phyloP scores from a whole-genome alignment of 116 monocot species.

The Posidonia oceanica region DNA sequence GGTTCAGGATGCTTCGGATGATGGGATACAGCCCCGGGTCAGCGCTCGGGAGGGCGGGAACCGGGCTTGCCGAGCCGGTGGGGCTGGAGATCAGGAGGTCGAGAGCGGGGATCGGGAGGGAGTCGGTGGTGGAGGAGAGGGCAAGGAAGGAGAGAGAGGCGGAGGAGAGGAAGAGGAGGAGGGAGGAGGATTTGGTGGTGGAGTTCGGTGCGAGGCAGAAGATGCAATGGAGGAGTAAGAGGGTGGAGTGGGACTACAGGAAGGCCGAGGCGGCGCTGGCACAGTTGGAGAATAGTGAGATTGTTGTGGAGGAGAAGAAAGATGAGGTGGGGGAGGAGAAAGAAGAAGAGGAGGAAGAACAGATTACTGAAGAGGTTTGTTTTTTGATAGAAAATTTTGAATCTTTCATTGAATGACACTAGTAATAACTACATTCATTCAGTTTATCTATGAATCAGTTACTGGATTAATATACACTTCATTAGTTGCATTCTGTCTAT shows the following conservation, averaged over 20 bases:
- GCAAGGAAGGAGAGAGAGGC: constrained; percentile 25
- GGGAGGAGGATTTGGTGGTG: constrained; percentile 18
- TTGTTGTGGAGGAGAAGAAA: constrained; percentile 16
- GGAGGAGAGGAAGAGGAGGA: constrained; percentile 16
- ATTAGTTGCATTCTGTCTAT: no score
- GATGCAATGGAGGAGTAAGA: constrained; percentile 40
- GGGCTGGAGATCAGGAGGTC: constrained; percentile 52
- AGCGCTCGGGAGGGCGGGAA: constrained; percentile 30
- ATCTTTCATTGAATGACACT: no score
- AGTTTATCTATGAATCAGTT: no score
- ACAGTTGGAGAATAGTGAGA: constrained; percentile 51
- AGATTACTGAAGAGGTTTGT: constrained; percentile 51
- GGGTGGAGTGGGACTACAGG: constrained; percentile 25
- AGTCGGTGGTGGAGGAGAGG: constrained; percentile 15
- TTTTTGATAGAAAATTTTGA: not conserved
- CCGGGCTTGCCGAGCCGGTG: constrained; percentile 33
- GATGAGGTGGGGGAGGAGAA: constrained; percentile 20
- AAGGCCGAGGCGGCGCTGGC: constrained; percentile 58
- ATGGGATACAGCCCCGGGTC: constrained; percentile 63
- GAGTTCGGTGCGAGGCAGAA: constrained; percentile 48
- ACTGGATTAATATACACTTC: no score
- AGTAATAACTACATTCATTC: no score
- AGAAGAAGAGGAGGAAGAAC: constrained; percentile 42
- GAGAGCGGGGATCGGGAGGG: constrained; percentile 53
- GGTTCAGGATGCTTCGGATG: constrained; percentile 49